Evolutionary conservation across 305 asterid genomes (phyloP).

Genomic region (Rubia tinctorum): DNA sequence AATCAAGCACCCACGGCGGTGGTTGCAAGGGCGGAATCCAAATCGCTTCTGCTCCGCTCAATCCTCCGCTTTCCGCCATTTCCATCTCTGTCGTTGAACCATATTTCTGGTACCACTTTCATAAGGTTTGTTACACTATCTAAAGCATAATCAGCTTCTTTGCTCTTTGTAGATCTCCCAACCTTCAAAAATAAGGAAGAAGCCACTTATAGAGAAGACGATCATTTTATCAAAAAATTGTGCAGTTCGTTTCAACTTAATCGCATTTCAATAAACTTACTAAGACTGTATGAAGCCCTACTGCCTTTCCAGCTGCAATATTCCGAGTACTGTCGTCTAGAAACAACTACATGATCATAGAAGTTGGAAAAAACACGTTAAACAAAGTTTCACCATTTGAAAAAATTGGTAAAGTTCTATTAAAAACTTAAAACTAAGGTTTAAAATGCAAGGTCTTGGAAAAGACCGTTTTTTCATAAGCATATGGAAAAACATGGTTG

Average conservation of each 20-base stretch:
- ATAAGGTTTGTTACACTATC: constrained; percentile 44
- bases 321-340: constrained; percentile 72
- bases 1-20: constrained; percentile 58
- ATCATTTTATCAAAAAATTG: no score
- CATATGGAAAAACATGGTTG: no score
- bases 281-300: constrained; percentile 71
- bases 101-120: constrained; percentile 66
- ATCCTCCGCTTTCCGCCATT: constrained; percentile 27
- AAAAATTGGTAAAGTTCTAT: neutral
- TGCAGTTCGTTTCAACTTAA: no score
- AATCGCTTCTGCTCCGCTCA: constrained; percentile 34
- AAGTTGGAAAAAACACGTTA: neutral
- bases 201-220: neutral
- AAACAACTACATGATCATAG: constrained; percentile 44
- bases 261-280: constrained; percentile 29
- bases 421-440: no score
- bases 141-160: constrained; percentile 72
- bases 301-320: constrained; percentile 67
- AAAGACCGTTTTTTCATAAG: no score
- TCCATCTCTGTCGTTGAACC: constrained; percentile 34
- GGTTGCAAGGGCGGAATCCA: constrained; percentile 47
- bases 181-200: constrained; percentile 35
- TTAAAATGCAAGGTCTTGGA: no score
- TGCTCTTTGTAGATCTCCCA: constrained; percentile 54
- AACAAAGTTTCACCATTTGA: neutral